Base-by-base conservation (phyloP, 352 stramenopile genomes). In the Phytophthora podocarpi region DNA sequence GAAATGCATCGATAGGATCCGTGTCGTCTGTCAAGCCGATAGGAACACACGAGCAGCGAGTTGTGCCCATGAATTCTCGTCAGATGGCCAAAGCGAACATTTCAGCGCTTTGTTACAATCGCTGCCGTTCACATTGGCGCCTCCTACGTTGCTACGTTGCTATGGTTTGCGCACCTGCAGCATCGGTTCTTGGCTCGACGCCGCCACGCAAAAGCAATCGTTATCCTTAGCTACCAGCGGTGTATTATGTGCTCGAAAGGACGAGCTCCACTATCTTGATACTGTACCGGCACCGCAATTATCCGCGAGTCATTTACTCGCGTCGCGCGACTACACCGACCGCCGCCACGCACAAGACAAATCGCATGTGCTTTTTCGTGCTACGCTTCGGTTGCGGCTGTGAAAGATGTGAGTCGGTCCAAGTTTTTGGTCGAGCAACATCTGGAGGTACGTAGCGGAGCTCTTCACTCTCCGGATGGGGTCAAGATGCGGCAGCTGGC, bases 401-500 rank as follows among this genome's bases (percentile, higher is more conserved):
- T 60, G 26, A 61, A 64, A 52, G 61, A 65, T 70, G 61, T 70
- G 61, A 64, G 53, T 57, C 60, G 43, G 46, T 54, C 46, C 59
- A 56, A n/a, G n/a, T n/a, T n/a, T n/a, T n/a, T 39, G 30, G 34
- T 27, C 46, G 59, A 35, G 36, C 37, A 59, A 53, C 58, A 61
- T 40, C 49, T 67, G 59, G 16, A 54, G 54, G 5, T 31, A 37
- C 43, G 53, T 51, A 56, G 39, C 40, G 61, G 54, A 70, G 54
- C 61, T 65, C 39, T 30, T 65, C n/a, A 45, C 36, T 62, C 56
- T 39, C 39, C 13, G 57, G 62, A 67, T 67, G 62, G 56, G 45
- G 54, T 55, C 49, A 32, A 20, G 27, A 34, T 10, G 10, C 12
- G 24, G 21, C 57, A 65, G 57, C 57, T 65, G 57, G 42, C 24